phyloP scores from a whole-genome alignment of 2,329 filamentous ascomycete genomes.

The Penicillium sp. region DNA sequence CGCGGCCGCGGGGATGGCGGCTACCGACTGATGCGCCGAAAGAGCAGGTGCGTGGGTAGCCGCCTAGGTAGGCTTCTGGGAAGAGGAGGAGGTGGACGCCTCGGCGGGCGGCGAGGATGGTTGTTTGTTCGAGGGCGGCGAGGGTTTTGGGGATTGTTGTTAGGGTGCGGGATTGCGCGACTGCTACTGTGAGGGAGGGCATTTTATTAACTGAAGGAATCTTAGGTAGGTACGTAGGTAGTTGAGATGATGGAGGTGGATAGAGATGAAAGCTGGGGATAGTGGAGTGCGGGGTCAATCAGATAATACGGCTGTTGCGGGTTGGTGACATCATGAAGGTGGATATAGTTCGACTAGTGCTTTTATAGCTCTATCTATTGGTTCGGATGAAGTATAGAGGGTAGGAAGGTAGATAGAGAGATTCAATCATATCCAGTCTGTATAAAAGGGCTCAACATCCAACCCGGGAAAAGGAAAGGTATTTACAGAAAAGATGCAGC shows the following conservation, averaged over 20 bases:
- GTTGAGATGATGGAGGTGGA: not conserved
- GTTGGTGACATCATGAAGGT: not conserved
- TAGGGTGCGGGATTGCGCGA: constrained; percentile 46
- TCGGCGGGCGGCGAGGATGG: constrained; percentile 56
- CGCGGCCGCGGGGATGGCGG: constrained; percentile 65
- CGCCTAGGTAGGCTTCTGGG: constrained; percentile 85
- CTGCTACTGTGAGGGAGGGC: constrained; percentile 42
- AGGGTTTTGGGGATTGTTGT: constrained; percentile 55
- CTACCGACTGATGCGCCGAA: constrained; percentile 73
- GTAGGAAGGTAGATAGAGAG: not conserved
- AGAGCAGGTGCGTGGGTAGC: constrained; percentile 78
- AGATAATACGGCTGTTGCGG: not conserved
- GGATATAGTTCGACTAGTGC: not conserved
- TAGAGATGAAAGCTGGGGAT: not conserved
- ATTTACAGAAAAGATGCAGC: constrained; percentile 2
- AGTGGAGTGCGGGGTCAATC: not conserved
- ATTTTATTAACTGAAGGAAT: constrained; percentile 9
- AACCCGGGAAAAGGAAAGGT: constrained; percentile 13
- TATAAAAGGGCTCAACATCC: constrained; percentile 3
- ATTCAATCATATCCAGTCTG: not conserved
- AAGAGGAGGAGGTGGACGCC: constrained; percentile 71
- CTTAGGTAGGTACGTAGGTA: too few relatives aligned
- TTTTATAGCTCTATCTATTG: not conserved
- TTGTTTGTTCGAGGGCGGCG: constrained; percentile 58
- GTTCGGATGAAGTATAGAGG: not conserved